These are phyloP conservation scores for Hippophae gyantsensis DNA, from an alignment of 306 rosid genomes.

Conservation along the genomic window DNA sequence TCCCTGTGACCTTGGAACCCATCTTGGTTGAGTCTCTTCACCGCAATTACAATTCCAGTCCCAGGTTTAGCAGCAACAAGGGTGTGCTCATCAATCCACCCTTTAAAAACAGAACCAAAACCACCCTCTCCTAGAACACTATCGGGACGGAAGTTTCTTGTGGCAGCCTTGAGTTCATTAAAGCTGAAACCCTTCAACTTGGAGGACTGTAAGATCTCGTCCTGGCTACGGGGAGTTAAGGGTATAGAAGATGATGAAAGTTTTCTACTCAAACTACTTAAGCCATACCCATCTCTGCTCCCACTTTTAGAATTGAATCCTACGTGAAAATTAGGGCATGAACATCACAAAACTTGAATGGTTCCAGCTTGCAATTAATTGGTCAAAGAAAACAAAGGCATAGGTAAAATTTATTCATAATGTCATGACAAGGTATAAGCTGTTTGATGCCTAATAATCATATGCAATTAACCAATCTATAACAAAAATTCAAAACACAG, in stretches of 20 bases:
- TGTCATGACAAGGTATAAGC: too few species aligned
- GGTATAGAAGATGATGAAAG: slow-evolving; percentile 52
- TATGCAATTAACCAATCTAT: too few species aligned
- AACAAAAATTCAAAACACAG: too few species aligned
- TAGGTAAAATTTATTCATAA: too few species aligned
- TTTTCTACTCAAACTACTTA: slow-evolving; percentile 43
- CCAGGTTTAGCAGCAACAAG: slow-evolving; percentile 72
- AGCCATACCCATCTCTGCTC: slow-evolving; percentile 47
- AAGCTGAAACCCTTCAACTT: slow-evolving; percentile 60
- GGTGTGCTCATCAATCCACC: slow-evolving; percentile 79
- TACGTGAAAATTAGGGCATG: slow-evolving; percentile 21
- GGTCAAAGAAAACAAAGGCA: neutral
- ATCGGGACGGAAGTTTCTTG: slow-evolving; percentile 90
- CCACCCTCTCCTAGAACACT: slow-evolving; percentile 97
- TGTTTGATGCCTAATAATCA: too few species aligned
- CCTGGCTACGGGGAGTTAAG: slow-evolving; percentile 66
- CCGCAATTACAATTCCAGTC: slow-evolving; percentile 71
- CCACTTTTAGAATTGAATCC: slow-evolving; percentile 56
- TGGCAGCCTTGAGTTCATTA: slow-evolving; percentile 57
- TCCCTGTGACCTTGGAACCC: slow-evolving; percentile 93
- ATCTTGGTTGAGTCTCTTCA: slow-evolving; percentile 82
- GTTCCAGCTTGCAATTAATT: slow-evolving; percentile 7
- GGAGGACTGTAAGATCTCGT: slow-evolving; percentile 63
- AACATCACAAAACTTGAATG: slow-evolving; percentile 8
- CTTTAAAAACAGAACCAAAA: slow-evolving; percentile 92